Conservation (phyloP, 306 rosid species). For the Cucurbita moschata region DNA sequence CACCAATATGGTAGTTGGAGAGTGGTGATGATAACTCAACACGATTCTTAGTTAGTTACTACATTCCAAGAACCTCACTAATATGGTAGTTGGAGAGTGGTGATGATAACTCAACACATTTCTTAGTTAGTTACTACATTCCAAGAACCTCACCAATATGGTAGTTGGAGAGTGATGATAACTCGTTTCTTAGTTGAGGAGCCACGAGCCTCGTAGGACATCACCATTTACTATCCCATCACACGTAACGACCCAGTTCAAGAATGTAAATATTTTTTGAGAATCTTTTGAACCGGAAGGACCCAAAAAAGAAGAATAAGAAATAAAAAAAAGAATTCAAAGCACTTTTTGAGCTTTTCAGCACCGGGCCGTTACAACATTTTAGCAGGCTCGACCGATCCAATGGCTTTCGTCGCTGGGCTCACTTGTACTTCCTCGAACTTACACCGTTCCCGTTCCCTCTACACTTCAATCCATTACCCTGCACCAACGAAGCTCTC, state of each 20-base stretch:
- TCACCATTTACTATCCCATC: not conserved
- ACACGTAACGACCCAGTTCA: not conserved
- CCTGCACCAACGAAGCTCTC: constrained; percentile 33
- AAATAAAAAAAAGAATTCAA: not conserved
- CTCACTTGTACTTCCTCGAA: constrained; percentile 48
- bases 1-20: too few species aligned
- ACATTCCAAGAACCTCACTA: too few species aligned
- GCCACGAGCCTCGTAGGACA: too few species aligned
- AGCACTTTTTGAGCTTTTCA: not conserved
- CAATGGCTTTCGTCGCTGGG: constrained; percentile 10
- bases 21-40: too few species aligned
- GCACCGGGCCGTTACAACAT: constrained; percentile 8
- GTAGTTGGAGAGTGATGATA: too few species aligned
- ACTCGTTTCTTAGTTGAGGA: too few species aligned
- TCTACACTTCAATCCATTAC: constrained; percentile 49
- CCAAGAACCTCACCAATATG: not conserved
- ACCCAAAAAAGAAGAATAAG: too few species aligned
- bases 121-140: too few species aligned
- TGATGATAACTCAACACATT: too few species aligned
- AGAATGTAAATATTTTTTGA: not conserved
- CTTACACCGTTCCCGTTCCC: constrained; percentile 45
- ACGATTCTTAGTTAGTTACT: too few species aligned
- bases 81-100: too few species aligned
- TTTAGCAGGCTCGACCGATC: not conserved
- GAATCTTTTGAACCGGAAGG: not conserved